Conservation (phyloP, 2,329 filamentous ascomycete genomes). For the Colletotrichum nymphaeae region DNA sequence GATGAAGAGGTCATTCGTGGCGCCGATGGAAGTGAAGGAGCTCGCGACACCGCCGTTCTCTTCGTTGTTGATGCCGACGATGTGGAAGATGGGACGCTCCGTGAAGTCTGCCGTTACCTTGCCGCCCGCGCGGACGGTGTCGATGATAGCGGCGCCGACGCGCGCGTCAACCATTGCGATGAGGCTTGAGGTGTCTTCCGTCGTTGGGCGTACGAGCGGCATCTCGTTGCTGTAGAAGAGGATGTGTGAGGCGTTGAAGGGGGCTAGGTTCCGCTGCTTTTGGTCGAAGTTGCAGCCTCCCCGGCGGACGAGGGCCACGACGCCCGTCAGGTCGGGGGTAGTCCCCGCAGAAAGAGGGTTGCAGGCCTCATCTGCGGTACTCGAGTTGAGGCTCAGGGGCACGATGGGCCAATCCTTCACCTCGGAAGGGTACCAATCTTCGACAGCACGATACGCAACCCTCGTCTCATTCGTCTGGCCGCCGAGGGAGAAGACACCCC, state of each 20-base stretch:
- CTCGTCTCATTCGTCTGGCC: slow-evolving; percentile 18
- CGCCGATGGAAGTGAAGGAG: slow-evolving; percentile 52
- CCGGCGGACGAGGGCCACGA: slow-evolving; percentile 55
- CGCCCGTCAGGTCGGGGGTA: slow-evolving; percentile 51
- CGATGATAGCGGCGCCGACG: slow-evolving; percentile 37
- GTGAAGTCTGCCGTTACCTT: slow-evolving; percentile 37
- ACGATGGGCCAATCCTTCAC: slow-evolving; percentile 41
- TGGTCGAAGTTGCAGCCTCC: slow-evolving; percentile 50
- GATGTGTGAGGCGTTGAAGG: slow-evolving; percentile 52
- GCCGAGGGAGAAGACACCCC: slow-evolving; percentile 6
- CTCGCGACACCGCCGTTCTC: slow-evolving; percentile 46
- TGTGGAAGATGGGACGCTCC: slow-evolving; percentile 24
- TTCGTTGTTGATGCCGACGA: slow-evolving; percentile 37
- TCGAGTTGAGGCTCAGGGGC: slow-evolving; percentile 39
- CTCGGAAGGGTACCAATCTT: slow-evolving; percentile 23
- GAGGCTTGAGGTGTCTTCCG: slow-evolving; percentile 6
- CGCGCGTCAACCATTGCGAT: slow-evolving; percentile 33
- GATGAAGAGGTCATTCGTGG: slow-evolving; percentile 51
- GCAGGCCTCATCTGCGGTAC: slow-evolving; percentile 48
- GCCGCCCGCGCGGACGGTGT: slow-evolving; percentile 33
- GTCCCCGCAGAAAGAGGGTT: slow-evolving; percentile 46
- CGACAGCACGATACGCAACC: slow-evolving; percentile 22
- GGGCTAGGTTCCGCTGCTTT: slow-evolving; percentile 50
- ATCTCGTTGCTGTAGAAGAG: slow-evolving; percentile 51
- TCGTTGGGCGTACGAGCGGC: slow-evolving; percentile 28